Conservation (phyloP, 2,329 filamentous ascomycete genomes). For the Clarireedia sp. region DNA sequence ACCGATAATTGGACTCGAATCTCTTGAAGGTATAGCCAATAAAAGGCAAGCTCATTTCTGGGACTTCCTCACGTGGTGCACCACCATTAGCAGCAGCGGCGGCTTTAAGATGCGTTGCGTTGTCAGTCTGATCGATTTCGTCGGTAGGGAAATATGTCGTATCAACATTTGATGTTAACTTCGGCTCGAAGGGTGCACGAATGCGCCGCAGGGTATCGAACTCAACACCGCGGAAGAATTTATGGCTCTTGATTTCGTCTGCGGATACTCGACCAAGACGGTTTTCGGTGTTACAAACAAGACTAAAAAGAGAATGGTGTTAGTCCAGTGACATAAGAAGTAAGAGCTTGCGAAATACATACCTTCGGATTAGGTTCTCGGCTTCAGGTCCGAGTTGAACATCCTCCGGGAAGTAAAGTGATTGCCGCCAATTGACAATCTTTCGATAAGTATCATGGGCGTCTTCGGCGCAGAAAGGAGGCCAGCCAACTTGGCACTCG, state of each 20-base stretch:
- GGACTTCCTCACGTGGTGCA: slow-evolving; percentile 61
- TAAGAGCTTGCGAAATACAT: slow-evolving; percentile 29
- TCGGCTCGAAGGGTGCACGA: slow-evolving; percentile 91
- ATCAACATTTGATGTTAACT: slow-evolving; percentile 85
- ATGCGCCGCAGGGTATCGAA: slow-evolving; percentile 91
- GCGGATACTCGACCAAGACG: slow-evolving; percentile 82
- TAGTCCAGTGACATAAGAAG: slow-evolving; percentile 16
- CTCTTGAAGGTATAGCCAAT: slow-evolving; percentile 98
- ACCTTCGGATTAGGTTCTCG: slow-evolving; percentile 88
- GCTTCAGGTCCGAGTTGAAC: slow-evolving; percentile 82
- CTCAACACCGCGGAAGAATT: slow-evolving; percentile 94
- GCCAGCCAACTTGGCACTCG: slow-evolving; percentile 96
- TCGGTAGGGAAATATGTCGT: slow-evolving; percentile 98
- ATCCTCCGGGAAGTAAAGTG: slow-evolving; percentile 93
- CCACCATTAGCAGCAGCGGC: slow-evolving; percentile 53
- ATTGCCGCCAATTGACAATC: slow-evolving; percentile 97
- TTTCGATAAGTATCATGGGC: slow-evolving; percentile 97
- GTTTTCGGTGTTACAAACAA: slow-evolving; percentile 90
- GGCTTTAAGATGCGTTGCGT: slow-evolving; percentile 76
- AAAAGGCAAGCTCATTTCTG: slow-evolving; percentile 93
- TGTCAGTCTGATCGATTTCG: slow-evolving; percentile 95
- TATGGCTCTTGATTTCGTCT: slow-evolving; percentile 85
- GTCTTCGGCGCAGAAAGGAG: slow-evolving; percentile 96
- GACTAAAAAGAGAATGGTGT: slow-evolving; percentile 43
- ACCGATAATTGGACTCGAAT: slow-evolving; percentile 68